Conservation (phyloP, 192 early-diverging fungal species). For the Umbelopsis sp. region DNA sequence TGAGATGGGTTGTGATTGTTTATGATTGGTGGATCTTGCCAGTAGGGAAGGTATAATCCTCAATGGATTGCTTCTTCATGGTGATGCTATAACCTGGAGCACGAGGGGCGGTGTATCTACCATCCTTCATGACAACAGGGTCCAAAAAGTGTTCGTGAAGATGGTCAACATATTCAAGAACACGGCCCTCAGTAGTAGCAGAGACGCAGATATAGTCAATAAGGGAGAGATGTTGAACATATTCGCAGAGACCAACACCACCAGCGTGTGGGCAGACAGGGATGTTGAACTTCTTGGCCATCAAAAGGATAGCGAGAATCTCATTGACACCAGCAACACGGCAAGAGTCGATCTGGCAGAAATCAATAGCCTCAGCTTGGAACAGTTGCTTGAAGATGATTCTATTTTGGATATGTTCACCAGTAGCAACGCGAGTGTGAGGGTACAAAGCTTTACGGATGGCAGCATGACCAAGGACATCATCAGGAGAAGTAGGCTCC, state of each 20-base stretch:
- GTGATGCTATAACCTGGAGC: constrained; percentile 34
- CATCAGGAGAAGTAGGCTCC: constrained; percentile 47
- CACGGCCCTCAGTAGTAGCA: constrained; percentile 29
- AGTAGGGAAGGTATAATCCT: constrained; percentile 40
- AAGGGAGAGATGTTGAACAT: constrained; percentile 40
- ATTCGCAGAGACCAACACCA: constrained; percentile 41
- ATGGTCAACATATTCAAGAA: constrained; percentile 44
- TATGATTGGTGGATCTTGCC: constrained; percentile 27
- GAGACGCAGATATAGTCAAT: constrained; percentile 43
- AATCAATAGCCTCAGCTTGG: constrained; percentile 44
- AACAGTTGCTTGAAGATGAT: constrained; percentile 45
- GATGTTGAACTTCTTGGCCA: constrained; percentile 42
- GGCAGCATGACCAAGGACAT: constrained; percentile 42
- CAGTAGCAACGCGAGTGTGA: constrained; percentile 36
- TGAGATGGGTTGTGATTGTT: neutral
- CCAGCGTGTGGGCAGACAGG: constrained; percentile 43
- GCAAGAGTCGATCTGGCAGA: constrained; percentile 42
- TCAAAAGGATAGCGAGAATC: constrained; percentile 37
- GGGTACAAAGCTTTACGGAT: constrained; percentile 42
- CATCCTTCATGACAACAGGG: constrained; percentile 34
- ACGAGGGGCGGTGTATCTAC: constrained; percentile 31
- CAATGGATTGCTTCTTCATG: constrained; percentile 40
- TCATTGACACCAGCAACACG: constrained; percentile 44
- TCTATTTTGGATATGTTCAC: constrained; percentile 44
- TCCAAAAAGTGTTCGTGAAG: constrained; percentile 41